These are phyloP conservation scores for Trichomonascaceae sp. DNA, from an alignment of 1,139 yeast genomes.

Conservation along the genomic window DNA sequence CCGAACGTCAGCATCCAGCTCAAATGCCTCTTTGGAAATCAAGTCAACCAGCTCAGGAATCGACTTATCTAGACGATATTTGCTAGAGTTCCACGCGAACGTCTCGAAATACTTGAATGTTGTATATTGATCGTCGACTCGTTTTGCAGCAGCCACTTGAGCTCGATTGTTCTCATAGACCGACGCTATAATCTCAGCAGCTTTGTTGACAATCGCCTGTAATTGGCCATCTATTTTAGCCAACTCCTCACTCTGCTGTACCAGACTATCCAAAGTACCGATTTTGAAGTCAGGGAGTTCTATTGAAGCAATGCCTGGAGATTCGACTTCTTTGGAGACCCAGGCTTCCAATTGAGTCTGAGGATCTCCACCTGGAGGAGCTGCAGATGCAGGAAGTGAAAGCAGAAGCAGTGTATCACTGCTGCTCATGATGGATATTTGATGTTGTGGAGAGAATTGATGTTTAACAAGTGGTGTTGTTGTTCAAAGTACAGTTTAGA, in stretches of 20 bases:
- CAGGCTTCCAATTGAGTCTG: slow-evolving; percentile 38
- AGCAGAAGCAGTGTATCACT: slow-evolving; percentile 26
- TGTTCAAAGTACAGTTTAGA: background rate
- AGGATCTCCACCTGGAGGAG: slow-evolving; percentile 41
- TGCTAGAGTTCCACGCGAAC: slow-evolving; percentile 82
- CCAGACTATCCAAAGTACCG: slow-evolving; percentile 89
- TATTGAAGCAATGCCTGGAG: slow-evolving; percentile 36
- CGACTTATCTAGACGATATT: slow-evolving; percentile 79
- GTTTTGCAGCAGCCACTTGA: slow-evolving; percentile 42
- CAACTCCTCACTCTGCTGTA: slow-evolving; percentile 85
- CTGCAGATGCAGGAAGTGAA: slow-evolving; percentile 45
- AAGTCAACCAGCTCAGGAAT: slow-evolving; percentile 66
- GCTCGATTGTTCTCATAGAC: slow-evolving; percentile 45
- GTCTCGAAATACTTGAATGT: slow-evolving; percentile 56
- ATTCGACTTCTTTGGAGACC: slow-evolving; percentile 25
- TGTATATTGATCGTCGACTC: slow-evolving; percentile 42
- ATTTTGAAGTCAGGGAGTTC: slow-evolving; percentile 84
- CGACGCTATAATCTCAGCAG: slow-evolving; percentile 59
- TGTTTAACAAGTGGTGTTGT: background rate
- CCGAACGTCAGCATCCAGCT: slow-evolving; percentile 79
- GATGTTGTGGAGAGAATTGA: background rate
- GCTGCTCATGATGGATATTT: background rate
- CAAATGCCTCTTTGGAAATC: slow-evolving; percentile 70
- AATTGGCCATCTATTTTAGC: slow-evolving; percentile 73
- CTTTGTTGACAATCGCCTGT: slow-evolving; percentile 60